phyloP scores from a whole-genome alignment of 768 basidiomycete species.

The Phylloporus sp. region DNA sequence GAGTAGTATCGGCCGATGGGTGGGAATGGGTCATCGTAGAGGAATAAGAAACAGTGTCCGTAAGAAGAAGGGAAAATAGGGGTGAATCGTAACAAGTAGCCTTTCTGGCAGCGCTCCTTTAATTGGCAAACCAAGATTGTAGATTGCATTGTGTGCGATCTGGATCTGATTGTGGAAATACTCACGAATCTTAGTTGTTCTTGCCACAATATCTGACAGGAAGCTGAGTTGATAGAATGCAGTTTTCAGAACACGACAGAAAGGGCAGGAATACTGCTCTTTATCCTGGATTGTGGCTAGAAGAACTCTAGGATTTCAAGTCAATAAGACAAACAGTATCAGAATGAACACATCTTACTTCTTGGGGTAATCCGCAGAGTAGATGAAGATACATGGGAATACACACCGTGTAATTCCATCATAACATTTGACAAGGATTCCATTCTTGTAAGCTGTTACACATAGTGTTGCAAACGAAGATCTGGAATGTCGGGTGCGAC shows the following conservation, averaged over 20 bases:
- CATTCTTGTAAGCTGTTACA: slow-evolving; percentile 22
- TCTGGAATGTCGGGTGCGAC: too few species aligned
- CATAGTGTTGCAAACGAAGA: too few species aligned
- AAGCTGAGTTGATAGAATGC: slow-evolving; percentile 14
- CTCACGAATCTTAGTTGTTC: background rate
- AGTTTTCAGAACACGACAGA: slow-evolving; percentile 19
- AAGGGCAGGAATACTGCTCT: slow-evolving; percentile 29
- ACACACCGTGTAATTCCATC: slow-evolving; percentile 20
- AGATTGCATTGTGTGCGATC: slow-evolving; percentile 4
- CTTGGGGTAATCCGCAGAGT: slow-evolving; percentile 35
- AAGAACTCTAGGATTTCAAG: slow-evolving; percentile 22
- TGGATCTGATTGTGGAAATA: slow-evolving; percentile 1
- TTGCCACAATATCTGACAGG: slow-evolving; percentile 1
- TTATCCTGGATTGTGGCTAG: slow-evolving; percentile 26
- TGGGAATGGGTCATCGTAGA: too few species aligned
- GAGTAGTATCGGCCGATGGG: too few species aligned
- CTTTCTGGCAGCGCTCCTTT: slow-evolving; percentile 10
- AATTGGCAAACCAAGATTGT: slow-evolving; percentile 9
- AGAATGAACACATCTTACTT: slow-evolving; percentile 23
- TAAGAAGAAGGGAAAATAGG: too few species aligned
- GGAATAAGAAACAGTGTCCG: too few species aligned
- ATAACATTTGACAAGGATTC: slow-evolving; percentile 20
- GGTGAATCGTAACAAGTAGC: too few species aligned
- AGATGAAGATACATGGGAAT: slow-evolving; percentile 30
- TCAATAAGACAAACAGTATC: background rate